Conservation (phyloP, 1,139 yeast species). For the Kurtzmaniella natalensis region DNA sequence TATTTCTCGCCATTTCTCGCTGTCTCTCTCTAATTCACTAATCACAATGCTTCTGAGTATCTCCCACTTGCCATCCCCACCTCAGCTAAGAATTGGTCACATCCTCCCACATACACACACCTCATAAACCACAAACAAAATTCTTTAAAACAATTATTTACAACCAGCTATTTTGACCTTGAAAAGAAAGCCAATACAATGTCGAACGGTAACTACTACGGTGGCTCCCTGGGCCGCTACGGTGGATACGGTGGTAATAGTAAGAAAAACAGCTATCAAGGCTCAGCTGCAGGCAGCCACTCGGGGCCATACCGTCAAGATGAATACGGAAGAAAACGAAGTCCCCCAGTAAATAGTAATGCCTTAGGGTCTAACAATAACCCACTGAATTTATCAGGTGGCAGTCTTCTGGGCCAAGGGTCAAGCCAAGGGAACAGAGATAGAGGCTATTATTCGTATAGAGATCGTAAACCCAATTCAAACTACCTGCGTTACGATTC, state of each 20-base stretch:
- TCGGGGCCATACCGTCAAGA: constrained; percentile 7
- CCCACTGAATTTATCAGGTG: background rate
- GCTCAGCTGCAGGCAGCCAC: constrained; percentile 2
- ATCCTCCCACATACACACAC: no score
- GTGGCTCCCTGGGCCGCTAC: constrained; percentile 4
- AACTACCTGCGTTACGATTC: constrained; percentile 1
- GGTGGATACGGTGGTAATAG: constrained; percentile 4
- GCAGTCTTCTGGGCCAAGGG: background rate
- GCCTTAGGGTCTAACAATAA: background rate
- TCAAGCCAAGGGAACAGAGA: no score
- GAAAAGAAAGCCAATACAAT: no score
- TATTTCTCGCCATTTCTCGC: no score
- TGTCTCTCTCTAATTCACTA: no score
- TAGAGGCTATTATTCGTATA: constrained; percentile 4
- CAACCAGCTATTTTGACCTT: no score
- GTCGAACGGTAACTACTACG: constrained; percentile 8
- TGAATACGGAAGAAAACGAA: constrained; percentile 2
- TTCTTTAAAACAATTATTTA: no score
- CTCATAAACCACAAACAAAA: no score
- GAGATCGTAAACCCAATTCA: constrained; percentile 2
- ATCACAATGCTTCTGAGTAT: no score
- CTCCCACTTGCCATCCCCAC: no score
- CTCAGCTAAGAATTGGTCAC: no score
- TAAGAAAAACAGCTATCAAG: constrained; percentile 1
- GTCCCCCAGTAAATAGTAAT: background rate